Evolutionary conservation across 148 eudicot species (phyloP), one percentile per base, ranked within the genome.

Genomic region (Suaeda aralocaspica): DNA sequence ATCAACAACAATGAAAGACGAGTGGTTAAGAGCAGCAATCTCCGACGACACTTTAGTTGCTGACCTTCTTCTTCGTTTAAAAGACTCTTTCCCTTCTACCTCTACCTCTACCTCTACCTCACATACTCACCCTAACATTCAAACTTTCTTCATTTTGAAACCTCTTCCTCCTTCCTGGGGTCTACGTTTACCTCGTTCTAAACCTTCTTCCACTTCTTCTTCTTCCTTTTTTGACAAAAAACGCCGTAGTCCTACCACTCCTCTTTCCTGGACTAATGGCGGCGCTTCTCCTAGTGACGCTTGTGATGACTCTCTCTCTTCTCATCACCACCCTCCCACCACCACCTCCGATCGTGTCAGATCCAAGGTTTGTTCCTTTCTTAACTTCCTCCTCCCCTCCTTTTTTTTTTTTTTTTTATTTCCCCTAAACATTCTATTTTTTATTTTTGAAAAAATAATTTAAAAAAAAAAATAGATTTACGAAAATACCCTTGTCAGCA

Each of bases 221-320:
- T 64, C 49, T 0, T 34, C 65, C 12, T 61, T 53, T 41, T 61
- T 53, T 31, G 55, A 39, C 52, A 73, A 69, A n/a, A 69, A 64
- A 18, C 79, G 82, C 3, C 78, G 85, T 10, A 82, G 85, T 39
- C 85, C 85, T 9, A 82, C 85, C 0, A 79, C 83, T 0, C 85
- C 85, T 19, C 78, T 82, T 9, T 76, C 83, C 0, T 79, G 82
- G 82, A 69, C 71, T 34, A 15, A 66, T 16, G 75, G 76, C 63
- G 78, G 67, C 59, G 79, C 72, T 1, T 80, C 83, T 1, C 79
- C 79, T 7, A 78, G 82, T 58, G 85, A 79, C 19, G 71, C 77
- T 3, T 76, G 41, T 12, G 85, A 77, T 7, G 83, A 79, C 16
- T 79, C 82, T 29, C 70, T 79, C 28, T 67, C 72, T 41, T 51